Conservation (phyloP, 495 filamentous ascomycete species). For the Lasiosphaeria miniovina region DNA sequence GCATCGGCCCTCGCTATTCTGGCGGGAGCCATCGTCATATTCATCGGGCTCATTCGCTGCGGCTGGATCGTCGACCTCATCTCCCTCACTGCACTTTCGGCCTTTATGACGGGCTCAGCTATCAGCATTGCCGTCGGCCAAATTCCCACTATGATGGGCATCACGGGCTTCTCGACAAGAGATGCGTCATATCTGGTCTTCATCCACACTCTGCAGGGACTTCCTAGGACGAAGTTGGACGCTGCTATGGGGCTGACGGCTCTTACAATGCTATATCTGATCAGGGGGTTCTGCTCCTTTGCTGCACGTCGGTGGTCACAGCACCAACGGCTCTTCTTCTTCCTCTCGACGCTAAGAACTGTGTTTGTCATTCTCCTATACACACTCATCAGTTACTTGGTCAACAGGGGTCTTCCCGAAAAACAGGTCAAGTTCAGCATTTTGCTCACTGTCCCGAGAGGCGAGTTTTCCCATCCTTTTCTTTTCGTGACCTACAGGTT, state of each 20-base stretch:
- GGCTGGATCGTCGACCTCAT: constrained; percentile 98
- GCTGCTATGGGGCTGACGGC: constrained; percentile 90
- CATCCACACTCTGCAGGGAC: constrained; percentile 80
- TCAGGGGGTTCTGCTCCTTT: constrained; percentile 66
- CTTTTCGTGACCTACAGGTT: neutral
- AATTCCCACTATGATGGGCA: constrained; percentile 79
- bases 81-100: constrained; percentile 82
- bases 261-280: constrained; percentile 75
- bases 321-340: constrained; percentile 79
- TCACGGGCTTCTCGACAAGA: constrained; percentile 70
- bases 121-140: constrained; percentile 90
- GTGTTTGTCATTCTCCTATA: constrained; percentile 92
- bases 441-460: constrained; percentile 72
- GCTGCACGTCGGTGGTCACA: constrained; percentile 65
- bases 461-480: constrained; percentile 33
- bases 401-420: constrained; percentile 56
- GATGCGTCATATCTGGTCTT: constrained; percentile 79
- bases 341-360: constrained; percentile 81
- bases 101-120: constrained; percentile 98
- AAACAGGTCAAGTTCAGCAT: constrained; percentile 61
- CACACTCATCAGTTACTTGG: constrained; percentile 85
- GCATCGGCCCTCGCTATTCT: constrained; percentile 80
- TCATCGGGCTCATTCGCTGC: constrained; percentile 73
- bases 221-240: constrained; percentile 66
- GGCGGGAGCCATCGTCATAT: constrained; percentile 74